These are phyloP conservation scores for Gossypium anomalum DNA, from an alignment of 345 rosid genomes.

Conservation along the genomic window DNA sequence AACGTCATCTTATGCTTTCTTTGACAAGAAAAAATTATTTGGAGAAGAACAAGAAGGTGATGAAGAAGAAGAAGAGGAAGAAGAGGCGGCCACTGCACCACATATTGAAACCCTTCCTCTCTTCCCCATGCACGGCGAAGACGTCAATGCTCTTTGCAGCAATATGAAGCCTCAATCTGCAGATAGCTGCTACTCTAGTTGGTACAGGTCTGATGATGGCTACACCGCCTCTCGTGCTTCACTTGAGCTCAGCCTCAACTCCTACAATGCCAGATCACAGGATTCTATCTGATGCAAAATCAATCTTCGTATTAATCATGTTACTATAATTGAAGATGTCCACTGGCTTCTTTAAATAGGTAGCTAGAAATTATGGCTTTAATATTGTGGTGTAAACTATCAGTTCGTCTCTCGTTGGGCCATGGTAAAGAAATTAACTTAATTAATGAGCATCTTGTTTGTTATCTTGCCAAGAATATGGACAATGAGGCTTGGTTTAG, in stretches of 20 bases:
- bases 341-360: conserved; percentile 3
- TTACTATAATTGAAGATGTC: not conserved
- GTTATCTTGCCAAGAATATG: not conserved
- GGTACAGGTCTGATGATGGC: conserved; percentile 31
- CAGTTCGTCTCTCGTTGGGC: conserved; percentile 9
- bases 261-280: conserved; percentile 47
- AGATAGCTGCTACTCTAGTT: conserved; percentile 22
- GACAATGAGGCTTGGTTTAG: not conserved
- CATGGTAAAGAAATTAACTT: conserved; percentile 9
- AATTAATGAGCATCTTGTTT: not conserved
- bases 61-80: conserved; percentile 9
- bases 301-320: not conserved
- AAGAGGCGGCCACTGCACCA: conserved; percentile 23
- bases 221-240: conserved; percentile 43
- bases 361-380: not conserved
- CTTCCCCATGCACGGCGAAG: conserved; percentile 79
- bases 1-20: conserved; percentile 36
- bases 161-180: conserved; percentile 27
- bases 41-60: conserved; percentile 37
- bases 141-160: conserved; percentile 33
- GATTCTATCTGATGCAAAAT: conserved; percentile 24
- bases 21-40: conserved; percentile 39
- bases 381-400: not conserved
- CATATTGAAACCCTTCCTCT: conserved; percentile 79
- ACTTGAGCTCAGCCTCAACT: conserved; percentile 78